phyloP scores from a whole-genome alignment of 2,329 filamentous ascomycete species.

The Neodidymelliopsis sp. region DNA sequence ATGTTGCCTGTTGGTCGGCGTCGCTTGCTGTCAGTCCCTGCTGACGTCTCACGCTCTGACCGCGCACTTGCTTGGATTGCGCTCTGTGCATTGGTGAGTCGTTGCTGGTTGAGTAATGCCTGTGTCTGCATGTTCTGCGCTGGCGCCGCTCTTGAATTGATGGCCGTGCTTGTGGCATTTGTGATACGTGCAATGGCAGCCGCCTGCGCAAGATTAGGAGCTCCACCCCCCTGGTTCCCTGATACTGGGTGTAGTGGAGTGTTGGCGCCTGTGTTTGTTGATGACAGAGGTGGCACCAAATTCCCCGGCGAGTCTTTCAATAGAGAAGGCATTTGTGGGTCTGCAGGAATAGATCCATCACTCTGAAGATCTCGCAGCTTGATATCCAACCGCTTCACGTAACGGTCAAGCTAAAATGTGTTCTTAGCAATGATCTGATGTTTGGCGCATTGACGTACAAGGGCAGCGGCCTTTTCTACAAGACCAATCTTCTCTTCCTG shows the following conservation, averaged over 20 bases:
- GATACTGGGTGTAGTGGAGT: constrained; percentile 64
- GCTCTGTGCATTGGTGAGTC: constrained; percentile 45
- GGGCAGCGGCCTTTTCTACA: constrained; percentile 67
- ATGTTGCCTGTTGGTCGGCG: constrained; percentile 63
- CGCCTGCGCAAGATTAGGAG: constrained; percentile 59
- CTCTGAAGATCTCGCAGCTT: constrained; percentile 67
- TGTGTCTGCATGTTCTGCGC: constrained; percentile 49
- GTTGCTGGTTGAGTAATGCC: constrained; percentile 47
- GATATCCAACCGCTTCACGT: constrained; percentile 68
- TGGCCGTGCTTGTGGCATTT: constrained; percentile 45
- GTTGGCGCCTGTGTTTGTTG: constrained; percentile 53
- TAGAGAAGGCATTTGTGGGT: constrained; percentile 66
- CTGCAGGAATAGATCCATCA: constrained; percentile 65
- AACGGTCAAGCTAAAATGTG: constrained; percentile 60
- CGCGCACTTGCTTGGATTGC: constrained; percentile 42
- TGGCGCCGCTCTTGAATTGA: constrained; percentile 39
- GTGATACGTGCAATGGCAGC: constrained; percentile 56
- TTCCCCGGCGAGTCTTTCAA: constrained; percentile 59
- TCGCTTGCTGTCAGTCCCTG: constrained; percentile 64
- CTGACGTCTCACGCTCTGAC: constrained; percentile 62
- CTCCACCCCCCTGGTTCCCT: constrained; percentile 62
- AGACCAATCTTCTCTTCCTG: constrained; percentile 78
- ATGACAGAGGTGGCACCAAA: constrained; percentile 57
- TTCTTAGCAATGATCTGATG: constrained; percentile 19
- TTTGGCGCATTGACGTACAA: constrained; percentile 56